These are phyloP conservation scores for Sporisorium exsertum DNA, from an alignment of 1,284 basidiomycete genomes.

Conservation along the genomic window DNA sequence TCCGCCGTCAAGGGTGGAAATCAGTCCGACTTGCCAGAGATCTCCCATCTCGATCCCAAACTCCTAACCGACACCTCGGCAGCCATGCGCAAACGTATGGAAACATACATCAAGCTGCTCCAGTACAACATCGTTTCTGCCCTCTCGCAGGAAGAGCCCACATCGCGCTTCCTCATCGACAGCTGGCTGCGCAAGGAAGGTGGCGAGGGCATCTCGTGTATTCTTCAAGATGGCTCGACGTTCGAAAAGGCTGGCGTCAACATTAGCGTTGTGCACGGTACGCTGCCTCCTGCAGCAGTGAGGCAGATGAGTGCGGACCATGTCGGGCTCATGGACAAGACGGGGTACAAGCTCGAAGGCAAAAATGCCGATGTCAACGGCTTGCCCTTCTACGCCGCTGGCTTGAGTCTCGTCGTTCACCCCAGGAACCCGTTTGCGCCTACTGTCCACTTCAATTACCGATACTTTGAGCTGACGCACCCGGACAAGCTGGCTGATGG, in stretches of 20 bases:
- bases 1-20: slow-evolving; percentile 50
- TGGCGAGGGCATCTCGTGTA: slow-evolving; percentile 87
- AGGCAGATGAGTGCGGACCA: slow-evolving; percentile 95
- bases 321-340: slow-evolving; percentile 71
- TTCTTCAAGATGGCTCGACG: slow-evolving; percentile 79
- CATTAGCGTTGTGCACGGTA: slow-evolving; percentile 90
- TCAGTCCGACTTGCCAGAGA: slow-evolving; percentile 57
- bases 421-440: slow-evolving; percentile 82
- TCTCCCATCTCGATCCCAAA: slow-evolving; percentile 55
- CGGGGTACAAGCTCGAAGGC: slow-evolving; percentile 61
- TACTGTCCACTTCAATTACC: slow-evolving; percentile 96
- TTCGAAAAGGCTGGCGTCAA: slow-evolving; percentile 98
- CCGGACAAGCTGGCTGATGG: slow-evolving; percentile 66
- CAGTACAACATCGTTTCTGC: slow-evolving; percentile 85
- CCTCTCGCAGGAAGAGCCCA: slow-evolving; percentile 81
- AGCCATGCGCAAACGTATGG: slow-evolving; percentile 77
- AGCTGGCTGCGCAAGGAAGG: slow-evolving; percentile 86
- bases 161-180: slow-evolving; percentile 82
- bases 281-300: slow-evolving; percentile 86
- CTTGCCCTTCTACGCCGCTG: slow-evolving; percentile 93
- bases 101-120: slow-evolving; percentile 81
- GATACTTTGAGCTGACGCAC: slow-evolving; percentile 84
- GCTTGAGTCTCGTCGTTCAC: slow-evolving; percentile 91
- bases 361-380: slow-evolving; percentile 74
- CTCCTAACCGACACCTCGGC: slow-evolving; percentile 51